Conservation (phyloP, 176 grass and related monocot species). For the Rhipidocladum racemiflorum region DNA sequence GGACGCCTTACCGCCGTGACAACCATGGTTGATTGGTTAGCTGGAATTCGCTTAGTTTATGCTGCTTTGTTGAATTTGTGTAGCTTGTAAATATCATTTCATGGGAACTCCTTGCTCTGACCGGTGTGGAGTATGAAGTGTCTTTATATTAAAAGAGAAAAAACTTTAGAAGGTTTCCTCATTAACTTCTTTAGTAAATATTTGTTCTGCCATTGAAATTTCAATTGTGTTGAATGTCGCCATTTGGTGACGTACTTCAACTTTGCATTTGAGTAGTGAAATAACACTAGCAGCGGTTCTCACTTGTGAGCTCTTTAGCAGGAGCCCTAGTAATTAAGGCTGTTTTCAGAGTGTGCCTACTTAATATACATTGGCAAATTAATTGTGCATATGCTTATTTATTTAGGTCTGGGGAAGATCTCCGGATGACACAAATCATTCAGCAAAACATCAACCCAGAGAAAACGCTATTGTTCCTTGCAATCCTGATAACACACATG, state of each 20-base stretch:
- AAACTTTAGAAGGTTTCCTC: not conserved
- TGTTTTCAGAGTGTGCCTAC: constrained; percentile 3
- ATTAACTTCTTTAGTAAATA: constrained; percentile 3
- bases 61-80: not conserved
- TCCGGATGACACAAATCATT: constrained; percentile 42
- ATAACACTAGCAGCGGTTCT: not conserved
- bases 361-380: constrained; percentile 24
- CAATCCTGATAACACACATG: constrained; percentile 38
- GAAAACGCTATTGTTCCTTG: constrained; percentile 42
- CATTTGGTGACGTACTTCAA: not conserved
- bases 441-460: constrained; percentile 33
- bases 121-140: not conserved
- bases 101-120: not conserved
- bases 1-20: too few relatives aligned
- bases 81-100: not conserved
- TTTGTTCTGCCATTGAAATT: not conserved
- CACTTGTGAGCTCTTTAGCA: not conserved
- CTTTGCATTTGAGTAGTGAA: constrained; percentile 6
- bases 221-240: not conserved
- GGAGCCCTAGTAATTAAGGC: not conserved
- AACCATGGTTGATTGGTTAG: constrained; percentile 16
- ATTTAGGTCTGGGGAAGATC: constrained; percentile 54
- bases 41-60: not conserved
- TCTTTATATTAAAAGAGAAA: not conserved
- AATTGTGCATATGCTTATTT: constrained; percentile 39